Evolutionary conservation across 1,139 yeast genomes (phyloP).

Genomic region (Suhomyces chickasaworum): DNA sequence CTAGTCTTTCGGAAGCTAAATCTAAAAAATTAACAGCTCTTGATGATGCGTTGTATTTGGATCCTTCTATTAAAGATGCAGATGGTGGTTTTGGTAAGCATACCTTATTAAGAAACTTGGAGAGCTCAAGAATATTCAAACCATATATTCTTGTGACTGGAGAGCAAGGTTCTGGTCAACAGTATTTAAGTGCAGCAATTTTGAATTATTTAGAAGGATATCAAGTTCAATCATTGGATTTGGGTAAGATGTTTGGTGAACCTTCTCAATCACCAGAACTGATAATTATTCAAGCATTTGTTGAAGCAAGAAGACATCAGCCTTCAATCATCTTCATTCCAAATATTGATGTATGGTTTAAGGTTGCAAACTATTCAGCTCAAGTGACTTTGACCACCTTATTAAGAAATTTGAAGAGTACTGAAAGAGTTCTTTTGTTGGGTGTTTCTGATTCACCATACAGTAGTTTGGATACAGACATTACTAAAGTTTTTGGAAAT

Average conservation of each 20-base stretch:
- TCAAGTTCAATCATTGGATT: conserved; percentile 83
- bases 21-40: conserved; percentile 57
- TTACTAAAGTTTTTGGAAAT: conserved; percentile 56
- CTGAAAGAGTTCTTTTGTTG: conserved; percentile 74
- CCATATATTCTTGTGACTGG: conserved; percentile 83
- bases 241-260: conserved; percentile 78
- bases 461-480: conserved; percentile 37
- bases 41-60: conserved; percentile 71
- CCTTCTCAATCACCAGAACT: conserved; percentile 84
- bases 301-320: conserved; percentile 87
- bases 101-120: conserved; percentile 58
- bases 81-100: conserved; percentile 74
- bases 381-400: conserved; percentile 72
- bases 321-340: conserved; percentile 89
- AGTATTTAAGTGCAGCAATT: conserved; percentile 80
- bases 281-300: conserved; percentile 77
- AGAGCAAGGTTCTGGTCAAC: conserved; percentile 82
- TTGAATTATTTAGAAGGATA: conserved; percentile 85
- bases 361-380: conserved; percentile 67
- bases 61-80: conserved; percentile 53
- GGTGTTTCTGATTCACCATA: conserved; percentile 65
- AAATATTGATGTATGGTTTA: conserved; percentile 76
- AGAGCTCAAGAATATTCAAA: conserved; percentile 70
- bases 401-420: conserved; percentile 66
- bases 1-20: conserved; percentile 27